These are phyloP conservation scores for Cyclotella kingstonii DNA, from an alignment of 108 stramenopile species.

Conservation along the genomic window DNA sequence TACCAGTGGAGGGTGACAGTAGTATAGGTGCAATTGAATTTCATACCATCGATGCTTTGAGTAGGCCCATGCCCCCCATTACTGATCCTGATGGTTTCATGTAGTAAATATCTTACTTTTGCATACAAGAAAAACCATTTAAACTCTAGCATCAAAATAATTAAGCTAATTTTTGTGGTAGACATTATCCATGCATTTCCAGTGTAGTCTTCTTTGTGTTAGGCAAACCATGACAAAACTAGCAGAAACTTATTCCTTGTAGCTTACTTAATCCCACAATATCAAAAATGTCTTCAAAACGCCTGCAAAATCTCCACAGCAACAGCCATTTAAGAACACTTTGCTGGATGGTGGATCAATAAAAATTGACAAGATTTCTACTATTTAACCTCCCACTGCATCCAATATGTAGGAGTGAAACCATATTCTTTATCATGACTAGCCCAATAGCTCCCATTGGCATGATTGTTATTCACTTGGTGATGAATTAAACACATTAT, in stretches of 20 bases:
- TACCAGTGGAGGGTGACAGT: constrained; percentile 41
- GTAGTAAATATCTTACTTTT: constrained; percentile 4
- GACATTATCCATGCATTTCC: neutral
- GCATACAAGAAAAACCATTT: neutral
- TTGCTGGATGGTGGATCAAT: constrained; percentile 53
- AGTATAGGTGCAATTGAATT: constrained; percentile 39
- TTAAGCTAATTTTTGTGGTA: neutral
- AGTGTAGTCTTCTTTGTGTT: neutral
- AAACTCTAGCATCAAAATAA: neutral
- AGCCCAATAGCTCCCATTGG: too few species aligned
- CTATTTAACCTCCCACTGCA: constrained; percentile 48
- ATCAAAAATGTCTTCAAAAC: constrained; percentile 44
- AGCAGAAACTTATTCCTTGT: constrained; percentile 41
- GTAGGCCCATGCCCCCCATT: constrained; percentile 41
- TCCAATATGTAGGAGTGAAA: constrained; percentile 57
- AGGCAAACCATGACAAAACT: constrained; percentile 45
- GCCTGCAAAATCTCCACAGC: constrained; percentile 73
- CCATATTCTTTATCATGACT: constrained; percentile 50
- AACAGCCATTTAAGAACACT: constrained; percentile 74
- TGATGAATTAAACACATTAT: too few species aligned
- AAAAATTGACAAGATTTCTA: constrained; percentile 64
- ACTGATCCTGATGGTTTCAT: constrained; percentile 41
- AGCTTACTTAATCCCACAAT: constrained; percentile 55
- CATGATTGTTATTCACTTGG: too few species aligned
- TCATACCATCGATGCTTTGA: constrained; percentile 35